A percentile compares a stretch with the other conserved stretches of the same genome.
Evolutionary conservation across 2,329 filamentous ascomycete species (phyloP).

Genomic region (Trichoderma atroviride): DNA sequence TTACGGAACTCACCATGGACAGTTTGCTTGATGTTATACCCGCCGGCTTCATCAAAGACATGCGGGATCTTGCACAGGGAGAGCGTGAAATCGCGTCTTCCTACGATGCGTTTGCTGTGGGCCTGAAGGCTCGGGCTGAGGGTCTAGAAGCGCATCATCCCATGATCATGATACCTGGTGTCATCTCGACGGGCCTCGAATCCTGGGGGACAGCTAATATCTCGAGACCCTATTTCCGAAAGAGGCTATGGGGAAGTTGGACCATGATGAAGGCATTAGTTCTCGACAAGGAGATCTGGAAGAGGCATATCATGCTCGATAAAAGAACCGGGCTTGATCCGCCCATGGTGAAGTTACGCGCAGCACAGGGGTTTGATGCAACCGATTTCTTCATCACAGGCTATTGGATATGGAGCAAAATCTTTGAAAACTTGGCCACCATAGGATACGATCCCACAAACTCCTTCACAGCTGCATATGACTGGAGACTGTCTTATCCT

Average conservation of each 20-base stretch:
- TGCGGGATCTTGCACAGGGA: slow-evolving; percentile 80
- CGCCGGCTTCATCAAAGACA: slow-evolving; percentile 81
- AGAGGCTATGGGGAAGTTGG: slow-evolving; percentile 96
- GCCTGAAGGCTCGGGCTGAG: slow-evolving; percentile 77
- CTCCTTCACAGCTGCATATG: slow-evolving; percentile 72
- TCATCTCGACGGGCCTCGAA: slow-evolving; percentile 95
- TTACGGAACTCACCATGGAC: slow-evolving; percentile 78
- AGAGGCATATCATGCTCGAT: slow-evolving; percentile 95
- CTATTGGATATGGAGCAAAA: slow-evolving; percentile 99
- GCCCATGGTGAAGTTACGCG: slow-evolving; percentile 83
- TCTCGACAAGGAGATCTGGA: slow-evolving; percentile 91
- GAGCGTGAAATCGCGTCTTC: slow-evolving; percentile 81
- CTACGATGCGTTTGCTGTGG: slow-evolving; percentile 93
- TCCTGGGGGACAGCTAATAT: slow-evolving; percentile 90
- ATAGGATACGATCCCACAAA: slow-evolving; percentile 91
- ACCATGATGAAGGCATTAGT: slow-evolving; percentile 97
- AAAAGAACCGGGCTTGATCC: slow-evolving; percentile 89
- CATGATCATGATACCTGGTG: slow-evolving; percentile 95
- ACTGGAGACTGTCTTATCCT: slow-evolving; percentile 89
- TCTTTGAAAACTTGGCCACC: slow-evolving; percentile 92
- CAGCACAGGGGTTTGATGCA: slow-evolving; percentile 95
- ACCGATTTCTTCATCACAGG: slow-evolving; percentile 90
- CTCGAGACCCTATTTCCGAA: slow-evolving; percentile 89
- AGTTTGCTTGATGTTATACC: slow-evolving; percentile 85
- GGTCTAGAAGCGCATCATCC: slow-evolving; percentile 83